Evolutionary conservation across 2,329 filamentous ascomycete species (phyloP).

Genomic region (Emergomyces pasteurianus): DNA sequence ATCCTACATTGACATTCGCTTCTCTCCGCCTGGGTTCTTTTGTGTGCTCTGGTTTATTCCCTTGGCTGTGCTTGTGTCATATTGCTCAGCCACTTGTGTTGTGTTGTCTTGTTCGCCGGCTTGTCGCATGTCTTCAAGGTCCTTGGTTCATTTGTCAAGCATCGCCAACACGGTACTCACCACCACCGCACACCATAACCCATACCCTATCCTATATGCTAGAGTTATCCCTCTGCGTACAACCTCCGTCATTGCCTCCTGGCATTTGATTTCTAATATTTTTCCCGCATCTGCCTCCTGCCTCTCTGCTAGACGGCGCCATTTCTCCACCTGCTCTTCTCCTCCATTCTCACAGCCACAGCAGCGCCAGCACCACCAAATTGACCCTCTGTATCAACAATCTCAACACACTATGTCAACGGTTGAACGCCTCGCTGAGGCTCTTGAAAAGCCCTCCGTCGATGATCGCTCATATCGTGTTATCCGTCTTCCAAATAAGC

Average conservation of each 20-base stretch:
- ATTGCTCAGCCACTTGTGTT: neutral
- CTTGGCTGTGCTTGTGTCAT: neutral
- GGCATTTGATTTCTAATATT: neutral
- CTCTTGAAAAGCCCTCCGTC: constrained; percentile 68
- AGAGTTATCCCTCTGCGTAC: neutral
- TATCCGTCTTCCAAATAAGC: constrained; percentile 68
- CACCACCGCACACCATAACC: neutral
- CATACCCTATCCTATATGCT: neutral
- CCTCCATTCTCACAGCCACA: neutral
- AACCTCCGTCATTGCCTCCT: neutral
- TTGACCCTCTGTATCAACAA: neutral
- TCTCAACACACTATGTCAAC: constrained; percentile 17
- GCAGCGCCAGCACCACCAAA: neutral
- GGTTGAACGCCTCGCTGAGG: constrained; percentile 48
- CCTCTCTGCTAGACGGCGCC: neutral
- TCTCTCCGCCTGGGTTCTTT: neutral
- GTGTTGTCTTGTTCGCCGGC: neutral
- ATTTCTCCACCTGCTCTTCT: neutral
- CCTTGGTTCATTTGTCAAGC: neutral
- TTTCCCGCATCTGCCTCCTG: neutral
- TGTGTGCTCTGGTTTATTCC: neutral
- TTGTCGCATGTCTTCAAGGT: constrained; percentile 11
- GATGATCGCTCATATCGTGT: constrained; percentile 85
- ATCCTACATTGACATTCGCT: neutral
- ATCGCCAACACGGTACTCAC: constrained; percentile 1